phyloP scores from a whole-genome alignment of 2,329 filamentous ascomycete species.

The Fusarium marasasianum region DNA sequence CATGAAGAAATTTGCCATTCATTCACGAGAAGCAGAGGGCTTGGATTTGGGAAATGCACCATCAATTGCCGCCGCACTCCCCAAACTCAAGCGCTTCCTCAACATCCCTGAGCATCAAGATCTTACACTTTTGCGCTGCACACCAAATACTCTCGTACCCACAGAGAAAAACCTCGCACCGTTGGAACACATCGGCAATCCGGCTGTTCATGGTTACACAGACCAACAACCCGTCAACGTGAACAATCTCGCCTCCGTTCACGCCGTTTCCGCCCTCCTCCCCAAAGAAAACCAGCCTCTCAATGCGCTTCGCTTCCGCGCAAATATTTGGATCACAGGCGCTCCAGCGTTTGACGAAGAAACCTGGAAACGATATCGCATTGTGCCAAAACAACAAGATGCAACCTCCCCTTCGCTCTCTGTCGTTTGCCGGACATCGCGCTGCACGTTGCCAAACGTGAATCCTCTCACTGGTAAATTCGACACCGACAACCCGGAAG shows the following conservation, averaged over 20 bases:
- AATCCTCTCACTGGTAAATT: constrained; percentile 18
- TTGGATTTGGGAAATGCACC: constrained; percentile 11
- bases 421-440: constrained; percentile 32
- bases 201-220: constrained; percentile 31
- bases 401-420: neutral
- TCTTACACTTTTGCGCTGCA: constrained; percentile 18
- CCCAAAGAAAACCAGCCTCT: constrained; percentile 26
- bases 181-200: constrained; percentile 15
- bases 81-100: constrained; percentile 23
- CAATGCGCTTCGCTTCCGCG: constrained; percentile 31
- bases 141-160: constrained; percentile 9
- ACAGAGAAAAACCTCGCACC: constrained; percentile 29
- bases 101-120: constrained; percentile 15
- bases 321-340: constrained; percentile 31
- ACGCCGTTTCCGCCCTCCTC: constrained; percentile 20
- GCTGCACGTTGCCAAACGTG: constrained; percentile 32
- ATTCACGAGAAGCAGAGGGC: constrained; percentile 18
- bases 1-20: constrained; percentile 17
- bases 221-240: constrained; percentile 35
- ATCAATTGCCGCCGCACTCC: neutral
- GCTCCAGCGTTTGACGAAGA: constrained; percentile 28
- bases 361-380: constrained; percentile 24
- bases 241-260: constrained; percentile 27
- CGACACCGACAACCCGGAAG: neutral
- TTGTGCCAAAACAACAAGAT: neutral